Base-by-base conservation (phyloP, 2,329 filamentous ascomycete genomes). In the Bipolaris zeicola region DNA sequence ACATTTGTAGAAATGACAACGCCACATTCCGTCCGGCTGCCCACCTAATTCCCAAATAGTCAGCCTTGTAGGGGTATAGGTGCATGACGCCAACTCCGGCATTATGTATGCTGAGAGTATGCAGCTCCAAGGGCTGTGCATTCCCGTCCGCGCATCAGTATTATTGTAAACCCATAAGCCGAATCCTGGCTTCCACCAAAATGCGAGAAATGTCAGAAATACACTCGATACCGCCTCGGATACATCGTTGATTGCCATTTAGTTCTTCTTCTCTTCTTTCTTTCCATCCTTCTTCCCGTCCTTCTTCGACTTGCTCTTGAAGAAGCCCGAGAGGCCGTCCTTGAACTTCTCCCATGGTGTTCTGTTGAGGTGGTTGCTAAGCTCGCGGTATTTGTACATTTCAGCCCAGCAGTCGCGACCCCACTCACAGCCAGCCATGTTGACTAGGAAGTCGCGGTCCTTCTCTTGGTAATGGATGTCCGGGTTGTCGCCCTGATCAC, bases 401-500 rank as follows among this genome's bases (percentile, higher is more conserved):
- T 99, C 95, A 36, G 89, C 89, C 94, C 94, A 98, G 76, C 95
- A 99, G 78, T 99, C 94, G 47, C 95, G 87, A 3, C 94, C 94
- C 89, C 91, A 98, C 76, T 96, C 90, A 75, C 95, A 99, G 3
- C 95, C 95, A 5, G 95, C 95, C 94, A 99, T 98, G 77, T 97
- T 99, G 69, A 99, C 94, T 44, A 98, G 67, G 71, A 99, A 97
- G 76, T 99, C 95, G 26, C 91, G 86, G 57, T 96, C 92, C 39
- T 86, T 82, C 76, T 95, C 83, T 65, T 90, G 83, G 75, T 99
- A 99, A 77, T 99, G 96, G 60, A 96, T 89, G 14, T 83, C 83
- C 1, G 87, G 84, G 68, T 97, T 86, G 7, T 90, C 87, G 49
- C 86, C 86, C 56, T 89, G 87, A 45, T 92, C 89, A 28, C 87